These are phyloP conservation scores for Phytophthora sansomeana DNA, from an alignment of 352 stramenopile species.

Conservation along the genomic window DNA sequence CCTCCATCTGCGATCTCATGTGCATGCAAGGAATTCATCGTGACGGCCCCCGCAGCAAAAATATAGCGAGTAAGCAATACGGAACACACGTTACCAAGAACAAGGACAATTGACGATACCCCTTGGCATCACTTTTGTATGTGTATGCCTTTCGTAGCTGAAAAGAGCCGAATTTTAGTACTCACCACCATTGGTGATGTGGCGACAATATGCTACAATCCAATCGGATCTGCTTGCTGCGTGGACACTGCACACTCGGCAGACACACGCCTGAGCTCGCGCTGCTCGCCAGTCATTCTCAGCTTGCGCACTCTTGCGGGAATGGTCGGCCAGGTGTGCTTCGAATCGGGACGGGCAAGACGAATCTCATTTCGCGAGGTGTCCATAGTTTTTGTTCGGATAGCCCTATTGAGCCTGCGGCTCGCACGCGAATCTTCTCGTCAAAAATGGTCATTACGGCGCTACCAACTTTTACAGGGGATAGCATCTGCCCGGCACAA, in stretches of 20 bases:
- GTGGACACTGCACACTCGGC: no score
- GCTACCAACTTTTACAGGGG: not conserved
- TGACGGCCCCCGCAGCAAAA: not conserved
- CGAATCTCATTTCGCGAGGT: not conserved
- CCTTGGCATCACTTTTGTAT: not conserved
- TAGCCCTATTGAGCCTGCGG: not conserved
- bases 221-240: not conserved
- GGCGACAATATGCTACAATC: no score
- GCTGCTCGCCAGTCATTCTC: not conserved
- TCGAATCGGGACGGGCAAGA: not conserved
- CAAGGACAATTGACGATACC: not conserved
- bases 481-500: not conserved
- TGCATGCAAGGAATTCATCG: no score
- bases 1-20: no score
- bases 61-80: no score
- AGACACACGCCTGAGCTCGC: not conserved
- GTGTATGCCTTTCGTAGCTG: not conserved
- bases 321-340: not conserved
- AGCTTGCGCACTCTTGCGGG: not conserved
- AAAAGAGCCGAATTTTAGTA: not conserved
- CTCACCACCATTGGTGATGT: not conserved
- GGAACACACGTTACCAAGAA: not conserved
- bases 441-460: not conserved
- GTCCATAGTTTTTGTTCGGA: not conserved
- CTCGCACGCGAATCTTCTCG: conserved; percentile 1